Percentiles rank a stretch among this genome's conserved stretches.
Evolutionary conservation across 2,329 filamentous ascomycete genomes (phyloP).

Genomic region (Beauveria caledonica): DNA sequence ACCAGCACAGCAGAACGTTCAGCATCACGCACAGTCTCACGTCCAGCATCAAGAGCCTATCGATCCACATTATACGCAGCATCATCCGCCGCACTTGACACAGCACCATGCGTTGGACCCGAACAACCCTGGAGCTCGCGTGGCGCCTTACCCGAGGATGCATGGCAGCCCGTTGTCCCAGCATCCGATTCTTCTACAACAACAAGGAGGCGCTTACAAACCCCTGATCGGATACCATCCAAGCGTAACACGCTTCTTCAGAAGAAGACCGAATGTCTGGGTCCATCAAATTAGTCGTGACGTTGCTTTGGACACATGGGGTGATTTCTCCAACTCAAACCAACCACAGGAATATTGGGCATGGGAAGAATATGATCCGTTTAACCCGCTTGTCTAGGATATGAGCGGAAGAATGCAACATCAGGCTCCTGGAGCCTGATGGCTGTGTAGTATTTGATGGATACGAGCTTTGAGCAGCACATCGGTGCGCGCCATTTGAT

Average conservation of each 20-base stretch:
- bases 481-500: not conserved
- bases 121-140: not conserved
- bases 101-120: not conserved
- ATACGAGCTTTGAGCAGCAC: not conserved
- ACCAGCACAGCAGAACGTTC: not conserved
- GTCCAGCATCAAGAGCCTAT: not conserved
- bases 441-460: not conserved
- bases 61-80: not conserved
- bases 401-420: not conserved
- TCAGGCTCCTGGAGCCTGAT: not conserved
- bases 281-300: constrained; percentile 10
- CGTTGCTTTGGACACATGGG: constrained; percentile 20
- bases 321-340: constrained; percentile 1
- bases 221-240: constrained; percentile 15
- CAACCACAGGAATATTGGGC: constrained; percentile 1
- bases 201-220: constrained; percentile 14
- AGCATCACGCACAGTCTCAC: not conserved
- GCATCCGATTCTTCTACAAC: not conserved
- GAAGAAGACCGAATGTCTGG: constrained; percentile 15
- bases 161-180: not conserved
- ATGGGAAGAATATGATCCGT: constrained; percentile 9
- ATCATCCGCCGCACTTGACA: not conserved
- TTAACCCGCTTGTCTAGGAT: not conserved
- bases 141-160: constrained; percentile 6
- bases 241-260: constrained; percentile 17